Percentiles rank a stretch among this genome's conserved stretches.
These are phyloP conservation scores for Penicillium sp. DNA, from an alignment of 2,329 filamentous ascomycete species.

Conservation along the genomic window DNA sequence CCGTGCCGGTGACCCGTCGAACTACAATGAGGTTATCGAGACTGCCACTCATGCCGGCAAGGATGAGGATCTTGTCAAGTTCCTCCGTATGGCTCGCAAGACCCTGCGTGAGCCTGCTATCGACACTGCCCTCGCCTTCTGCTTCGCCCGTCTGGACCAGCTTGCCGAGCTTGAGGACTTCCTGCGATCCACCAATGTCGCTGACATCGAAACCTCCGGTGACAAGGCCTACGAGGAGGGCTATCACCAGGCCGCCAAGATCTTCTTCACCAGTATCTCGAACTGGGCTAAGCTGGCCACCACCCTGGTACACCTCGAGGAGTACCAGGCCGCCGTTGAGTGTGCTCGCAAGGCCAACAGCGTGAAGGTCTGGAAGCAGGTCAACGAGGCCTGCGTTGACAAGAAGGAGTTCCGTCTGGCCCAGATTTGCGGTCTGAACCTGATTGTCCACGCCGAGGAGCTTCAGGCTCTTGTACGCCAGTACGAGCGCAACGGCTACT, in stretches of 20 bases:
- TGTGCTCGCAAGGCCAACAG: constrained; percentile 98
- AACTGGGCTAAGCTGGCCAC: constrained; percentile 99
- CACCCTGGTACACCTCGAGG: constrained; percentile 92
- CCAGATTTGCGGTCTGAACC: constrained; percentile 97
- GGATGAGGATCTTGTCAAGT: constrained; percentile 97
- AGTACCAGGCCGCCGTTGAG: constrained; percentile 97
- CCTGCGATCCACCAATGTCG: constrained; percentile 88
- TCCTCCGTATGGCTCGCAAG: constrained; percentile 94
- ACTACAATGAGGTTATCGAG: constrained; percentile 95
- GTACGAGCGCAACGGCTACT: constrained; percentile 96
- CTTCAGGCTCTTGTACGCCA: constrained; percentile 90
- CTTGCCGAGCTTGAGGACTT: constrained; percentile 95
- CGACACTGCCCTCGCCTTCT: constrained; percentile 92
- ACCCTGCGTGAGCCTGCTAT: constrained; percentile 91
- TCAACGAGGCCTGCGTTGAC: constrained; percentile 90
- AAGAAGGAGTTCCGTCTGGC: constrained; percentile 99
- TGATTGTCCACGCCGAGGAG: constrained; percentile 97
- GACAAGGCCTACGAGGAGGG: constrained; percentile 98
- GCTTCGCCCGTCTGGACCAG: constrained; percentile 88
- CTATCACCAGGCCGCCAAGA: constrained; percentile 94
- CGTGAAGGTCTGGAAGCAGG: constrained; percentile 99
- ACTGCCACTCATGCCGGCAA: constrained; percentile 94
- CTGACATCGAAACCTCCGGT: constrained; percentile 93
- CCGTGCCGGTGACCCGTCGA: constrained; percentile 87
- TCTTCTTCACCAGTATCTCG: constrained; percentile 97